A percentile compares a stretch with the other conserved stretches of the same genome.
phyloP scores from a whole-genome alignment of 73 alveolate genomes.

The Paramecium biaurelia region DNA sequence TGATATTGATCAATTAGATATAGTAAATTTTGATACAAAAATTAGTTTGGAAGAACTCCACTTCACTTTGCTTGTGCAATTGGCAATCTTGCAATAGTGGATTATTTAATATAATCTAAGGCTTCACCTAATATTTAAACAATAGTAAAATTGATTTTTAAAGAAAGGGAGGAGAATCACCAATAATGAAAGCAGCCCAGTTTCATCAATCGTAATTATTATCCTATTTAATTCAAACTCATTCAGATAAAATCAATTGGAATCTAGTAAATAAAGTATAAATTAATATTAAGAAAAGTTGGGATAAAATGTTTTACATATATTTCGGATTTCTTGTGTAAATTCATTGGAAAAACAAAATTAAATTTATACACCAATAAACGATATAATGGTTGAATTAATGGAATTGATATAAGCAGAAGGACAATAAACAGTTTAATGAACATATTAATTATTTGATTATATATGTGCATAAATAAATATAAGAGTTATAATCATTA shows the following conservation, averaged over 20 bases:
- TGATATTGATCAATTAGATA: neutral
- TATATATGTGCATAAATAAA: neutral
- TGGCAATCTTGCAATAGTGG: slow-evolving; percentile 46
- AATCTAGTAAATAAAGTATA: neutral
- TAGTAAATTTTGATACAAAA: neutral
- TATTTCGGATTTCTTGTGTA: neutral
- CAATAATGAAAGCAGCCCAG: slow-evolving; percentile 33
- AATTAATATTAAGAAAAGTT: neutral
- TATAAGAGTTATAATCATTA: neutral
- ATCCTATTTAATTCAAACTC: neutral
- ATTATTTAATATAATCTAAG: slow-evolving; percentile 42
- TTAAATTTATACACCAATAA: neutral
- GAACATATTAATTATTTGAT: neutral
- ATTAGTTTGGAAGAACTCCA: slow-evolving; percentile 35
- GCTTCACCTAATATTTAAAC: slow-evolving; percentile 23
- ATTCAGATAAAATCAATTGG: neutral
- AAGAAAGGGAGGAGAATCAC: slow-evolving; percentile 39
- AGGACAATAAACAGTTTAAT: neutral
- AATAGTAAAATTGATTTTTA: neutral
- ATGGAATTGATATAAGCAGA: neutral
- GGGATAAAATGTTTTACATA: neutral
- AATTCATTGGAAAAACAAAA: neutral
- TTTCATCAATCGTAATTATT: slow-evolving; percentile 19
- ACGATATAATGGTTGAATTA: neutral
- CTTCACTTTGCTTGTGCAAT: slow-evolving; percentile 49